Evolutionary conservation across 192 early-diverging fungal genomes (phyloP).

Genomic region (Cetraspora pellucida): DNA sequence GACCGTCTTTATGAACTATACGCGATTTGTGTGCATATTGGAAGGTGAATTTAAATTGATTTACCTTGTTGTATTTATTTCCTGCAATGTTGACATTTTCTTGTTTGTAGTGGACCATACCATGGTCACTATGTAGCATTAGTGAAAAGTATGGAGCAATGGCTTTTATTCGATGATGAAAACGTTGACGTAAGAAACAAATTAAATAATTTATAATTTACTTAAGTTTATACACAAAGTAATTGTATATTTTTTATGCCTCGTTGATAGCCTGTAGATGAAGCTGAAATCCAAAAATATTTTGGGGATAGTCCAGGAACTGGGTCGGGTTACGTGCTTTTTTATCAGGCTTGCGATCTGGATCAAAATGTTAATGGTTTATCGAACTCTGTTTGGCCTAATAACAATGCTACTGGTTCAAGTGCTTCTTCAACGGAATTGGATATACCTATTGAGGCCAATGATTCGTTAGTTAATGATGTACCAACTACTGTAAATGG

Average conservation of each 20-base stretch:
- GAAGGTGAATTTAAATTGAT: conserved; percentile 54
- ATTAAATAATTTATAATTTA: background rate
- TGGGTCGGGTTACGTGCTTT: conserved; percentile 80
- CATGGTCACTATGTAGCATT: conserved; percentile 97
- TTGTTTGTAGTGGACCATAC: conserved; percentile 74
- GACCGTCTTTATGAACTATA: conserved; percentile 87
- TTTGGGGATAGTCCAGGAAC: conserved; percentile 76
- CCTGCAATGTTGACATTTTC: background rate
- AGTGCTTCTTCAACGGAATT: conserved; percentile 15
- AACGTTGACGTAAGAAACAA: conserved; percentile 72
- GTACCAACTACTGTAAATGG: background rate
- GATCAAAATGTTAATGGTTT: conserved; percentile 33
- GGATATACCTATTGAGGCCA: background rate
- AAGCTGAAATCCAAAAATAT: conserved; percentile 75
- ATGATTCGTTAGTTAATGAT: background rate
- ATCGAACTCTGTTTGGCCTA: conserved; percentile 12
- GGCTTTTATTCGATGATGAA: conserved; percentile 98
- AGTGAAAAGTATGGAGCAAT: conserved; percentile 81
- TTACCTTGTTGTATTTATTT: conserved; percentile 9
- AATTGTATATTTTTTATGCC: background rate
- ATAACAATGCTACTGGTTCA: conserved; percentile 1
- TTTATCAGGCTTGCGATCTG: conserved; percentile 67
- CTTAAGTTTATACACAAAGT: background rate
- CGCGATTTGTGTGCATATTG: conserved; percentile 93
- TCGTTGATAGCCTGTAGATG: conserved; percentile 61